Evolutionary conservation across 192 early-diverging fungal species (phyloP).

Genomic region (Coemansia sp.): DNA sequence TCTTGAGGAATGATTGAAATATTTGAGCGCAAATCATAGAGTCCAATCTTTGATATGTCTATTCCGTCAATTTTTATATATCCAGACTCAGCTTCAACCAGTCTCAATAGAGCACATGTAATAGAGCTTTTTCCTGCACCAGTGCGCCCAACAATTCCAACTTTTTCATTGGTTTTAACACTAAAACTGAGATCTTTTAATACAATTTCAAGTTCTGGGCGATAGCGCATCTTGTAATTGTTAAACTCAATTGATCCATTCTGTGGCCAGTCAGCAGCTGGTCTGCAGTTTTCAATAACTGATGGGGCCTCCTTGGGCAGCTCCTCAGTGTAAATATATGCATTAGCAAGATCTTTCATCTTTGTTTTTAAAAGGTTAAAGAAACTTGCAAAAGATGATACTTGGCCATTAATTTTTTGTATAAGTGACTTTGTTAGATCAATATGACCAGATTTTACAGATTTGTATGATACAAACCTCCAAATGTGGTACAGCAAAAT

Average conservation of each 20-base stretch:
- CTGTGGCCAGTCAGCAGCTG: background rate
- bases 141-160: too few relatives aligned
- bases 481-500: too few relatives aligned
- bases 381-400: too few relatives aligned
- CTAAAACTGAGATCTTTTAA: background rate
- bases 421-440: too few relatives aligned
- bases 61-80: slow-evolving; percentile 53
- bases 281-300: background rate
- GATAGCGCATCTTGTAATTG: too few relatives aligned
- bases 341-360: background rate
- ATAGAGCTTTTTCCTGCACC: background rate
- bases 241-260: too few relatives aligned
- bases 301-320: background rate
- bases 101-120: background rate
- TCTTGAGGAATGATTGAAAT: slow-evolving; percentile 62
- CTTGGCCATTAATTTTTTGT: too few relatives aligned
- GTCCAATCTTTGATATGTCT: slow-evolving; percentile 52
- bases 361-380: background rate
- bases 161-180: background rate
- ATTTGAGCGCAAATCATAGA: slow-evolving; percentile 49
- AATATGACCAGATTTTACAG: too few relatives aligned
- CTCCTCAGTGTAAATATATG: too few relatives aligned
- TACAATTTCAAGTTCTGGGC: background rate
- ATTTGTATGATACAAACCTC: too few relatives aligned
- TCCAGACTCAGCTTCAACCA: slow-evolving; percentile 42